Evolutionary conservation across 108 stramenopile genomes (phyloP), one percentile per base, ranked within the genome.

Genomic region (Nannochloropsis gaditana): DNA sequence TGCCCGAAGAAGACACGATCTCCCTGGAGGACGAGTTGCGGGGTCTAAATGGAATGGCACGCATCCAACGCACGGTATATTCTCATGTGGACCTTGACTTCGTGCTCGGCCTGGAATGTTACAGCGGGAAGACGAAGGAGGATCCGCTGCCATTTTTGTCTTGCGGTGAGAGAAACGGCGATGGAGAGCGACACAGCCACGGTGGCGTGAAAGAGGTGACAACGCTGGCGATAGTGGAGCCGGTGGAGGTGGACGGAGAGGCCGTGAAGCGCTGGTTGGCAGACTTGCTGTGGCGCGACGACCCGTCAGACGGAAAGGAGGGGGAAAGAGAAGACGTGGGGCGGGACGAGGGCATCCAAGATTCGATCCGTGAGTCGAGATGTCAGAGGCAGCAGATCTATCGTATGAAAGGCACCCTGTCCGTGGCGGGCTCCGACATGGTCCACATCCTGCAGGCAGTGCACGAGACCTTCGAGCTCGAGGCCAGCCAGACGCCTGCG

Each of bases 361-460:
- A 81, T 11, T 15, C 31, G 15, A 81, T 17, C 81, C 11, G 9
- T 21, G 31, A 1, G 21, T 10, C 41, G 10, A 81, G 81, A 1
- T 11, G 81, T 1, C 44, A 42, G n/a, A 17, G 44, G n/a, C 44
- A 94, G 86, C 93, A 93, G 10, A 93, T 98, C 45, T 97, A 94
- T 85, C 93, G 79, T 80, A 95, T 91, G 92, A 97, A 93, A 81
- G 96, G 82, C 93, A 95, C 96, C 92, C 94, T 85, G 89, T 93
- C 79, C 89, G 91, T 88, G 92, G 94, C 44, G 89, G 95, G 43
- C 89, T 89, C 82, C 80, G 91, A 92, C 9, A 84, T 94, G 84
- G 94, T 95, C 93, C 96, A 95, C 85, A 93, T 98, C 81, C 95
- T 97, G 82, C 96, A 98, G 88, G 96, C 96, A 47, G 96, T 98